Evolutionary conservation across 169 alveolate genomes (phyloP), one percentile per base, ranked within the genome.

Genomic region (Sarcocystis neurona): DNA sequence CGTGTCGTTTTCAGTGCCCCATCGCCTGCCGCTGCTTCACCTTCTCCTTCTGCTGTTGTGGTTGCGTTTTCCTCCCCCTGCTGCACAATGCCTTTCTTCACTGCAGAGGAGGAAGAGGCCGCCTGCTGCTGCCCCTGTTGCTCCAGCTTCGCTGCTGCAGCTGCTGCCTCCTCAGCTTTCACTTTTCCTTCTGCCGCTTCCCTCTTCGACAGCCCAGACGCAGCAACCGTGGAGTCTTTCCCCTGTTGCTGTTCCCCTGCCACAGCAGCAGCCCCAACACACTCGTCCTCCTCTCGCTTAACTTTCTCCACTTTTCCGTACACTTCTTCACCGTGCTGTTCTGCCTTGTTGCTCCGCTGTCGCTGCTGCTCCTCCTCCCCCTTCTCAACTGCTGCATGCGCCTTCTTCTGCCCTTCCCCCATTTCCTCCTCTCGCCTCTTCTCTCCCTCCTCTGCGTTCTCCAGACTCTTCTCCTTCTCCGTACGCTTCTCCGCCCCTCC

Each of bases 301-400:
- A 10, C 34, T 72, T 72, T 18, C 80, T 37, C 56, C 53, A 3
- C 53, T 2, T 30, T 27, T 5, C 63, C 53, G 34, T 48, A 56
- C 66, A 37, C 44, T 39, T 44, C 74, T 79, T 4, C 41, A 15
- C 66, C 72, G 72, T 32, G 56, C 43, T 6, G 63, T 6, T 6
- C 27, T 27, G 12, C 53, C 18, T 75, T 10, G 10, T 43, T 47
- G 43, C 32, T 47, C 44, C 37, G 86, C 50, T 58, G 75, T 58
- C 39, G 56, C 79, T 44, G 80, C 48, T 70, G 48, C 48, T 5
- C 53, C 48, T 70, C 53, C 80, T 37, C 30, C 80, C 39, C 27
- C 37, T 23, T 5, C n/a, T 2, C 6, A 2, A 2, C 30, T 30
- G 66, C 56, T 75, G 44, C n/a, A 2, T 70, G 79, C 84, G 41